phyloP scores from a whole-genome alignment of 495 filamentous ascomycete species.

The Penicillium antarcticum region DNA sequence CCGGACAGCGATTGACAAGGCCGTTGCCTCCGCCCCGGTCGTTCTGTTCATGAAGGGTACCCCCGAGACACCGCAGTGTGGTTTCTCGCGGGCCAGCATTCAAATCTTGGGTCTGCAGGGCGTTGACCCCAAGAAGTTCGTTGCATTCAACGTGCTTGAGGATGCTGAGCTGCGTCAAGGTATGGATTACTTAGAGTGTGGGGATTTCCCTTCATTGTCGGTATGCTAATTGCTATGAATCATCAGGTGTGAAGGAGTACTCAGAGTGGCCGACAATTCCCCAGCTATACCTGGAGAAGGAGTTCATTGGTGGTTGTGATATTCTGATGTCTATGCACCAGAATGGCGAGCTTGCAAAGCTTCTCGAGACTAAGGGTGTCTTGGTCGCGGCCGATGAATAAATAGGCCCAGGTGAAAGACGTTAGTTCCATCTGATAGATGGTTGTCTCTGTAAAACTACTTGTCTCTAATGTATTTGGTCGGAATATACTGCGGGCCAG shows the following conservation, averaged over 20 bases:
- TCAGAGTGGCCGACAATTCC: conserved; percentile 99
- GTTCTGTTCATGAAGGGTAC: conserved; percentile 99
- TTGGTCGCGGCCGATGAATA: conserved; percentile 55
- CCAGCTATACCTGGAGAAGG: conserved; percentile 90
- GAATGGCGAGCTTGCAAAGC: conserved; percentile 85
- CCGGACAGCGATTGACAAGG: conserved; percentile 78
- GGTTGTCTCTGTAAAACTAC: conserved; percentile 19
- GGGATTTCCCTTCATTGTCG: not conserved
- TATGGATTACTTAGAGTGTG: conserved; percentile 28
- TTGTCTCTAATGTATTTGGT: conserved; percentile 7
- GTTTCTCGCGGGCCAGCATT: conserved; percentile 92
- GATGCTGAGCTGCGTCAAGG: conserved; percentile 82
- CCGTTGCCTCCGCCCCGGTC: conserved; percentile 78
- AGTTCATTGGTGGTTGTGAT: conserved; percentile 96
- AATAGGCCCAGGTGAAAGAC: conserved; percentile 6
- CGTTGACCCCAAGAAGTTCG: conserved; percentile 93
- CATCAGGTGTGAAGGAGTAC: conserved; percentile 91
- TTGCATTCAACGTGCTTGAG: conserved; percentile 94
- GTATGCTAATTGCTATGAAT: not conserved
- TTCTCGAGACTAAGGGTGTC: conserved; percentile 87
- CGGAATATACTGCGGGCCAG: conserved; percentile 10
- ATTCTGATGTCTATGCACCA: conserved; percentile 98
- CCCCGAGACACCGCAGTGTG: conserved; percentile 95
- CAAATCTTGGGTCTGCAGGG: conserved; percentile 93
- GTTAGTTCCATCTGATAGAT: not conserved